These are phyloP conservation scores for Acanthochlamys bracteata DNA, from an alignment of 106 monocot genomes.

Conservation along the genomic window DNA sequence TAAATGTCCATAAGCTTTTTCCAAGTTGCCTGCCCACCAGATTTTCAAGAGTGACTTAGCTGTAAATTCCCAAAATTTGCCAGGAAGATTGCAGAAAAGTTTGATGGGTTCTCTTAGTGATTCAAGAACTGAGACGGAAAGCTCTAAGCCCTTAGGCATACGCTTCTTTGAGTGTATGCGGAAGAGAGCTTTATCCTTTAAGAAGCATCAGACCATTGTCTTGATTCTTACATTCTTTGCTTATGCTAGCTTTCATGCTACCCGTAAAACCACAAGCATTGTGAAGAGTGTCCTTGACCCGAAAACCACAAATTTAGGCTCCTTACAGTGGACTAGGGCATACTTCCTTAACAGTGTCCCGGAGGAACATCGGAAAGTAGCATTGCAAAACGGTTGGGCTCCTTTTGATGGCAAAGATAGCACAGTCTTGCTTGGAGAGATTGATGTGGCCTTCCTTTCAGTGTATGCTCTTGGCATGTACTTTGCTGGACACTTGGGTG, in stretches of 20 bases:
- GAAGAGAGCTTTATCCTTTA: slow-evolving; percentile 30
- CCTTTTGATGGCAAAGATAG: slow-evolving; percentile 60
- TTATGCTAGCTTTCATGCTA: slow-evolving; percentile 79
- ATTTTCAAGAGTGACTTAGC: too few species aligned
- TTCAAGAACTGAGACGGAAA: slow-evolving; percentile 1
- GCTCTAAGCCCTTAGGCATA: slow-evolving; percentile 43
- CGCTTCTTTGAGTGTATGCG: slow-evolving; percentile 30
- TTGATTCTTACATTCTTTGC: slow-evolving; percentile 63
- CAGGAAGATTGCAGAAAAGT: background rate
- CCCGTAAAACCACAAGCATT: slow-evolving; percentile 80
- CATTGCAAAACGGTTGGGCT: slow-evolving; percentile 53
- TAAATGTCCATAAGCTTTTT: too few species aligned
- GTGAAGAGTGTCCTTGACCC: slow-evolving; percentile 80
- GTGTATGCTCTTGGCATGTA: slow-evolving; percentile 89
- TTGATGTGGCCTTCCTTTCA: slow-evolving; percentile 81
- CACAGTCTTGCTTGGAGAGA: slow-evolving; percentile 68
- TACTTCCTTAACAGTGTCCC: slow-evolving; percentile 12
- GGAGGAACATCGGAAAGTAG: slow-evolving; percentile 4
- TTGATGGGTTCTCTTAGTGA: slow-evolving; percentile 28
- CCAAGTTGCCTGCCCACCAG: too few species aligned
- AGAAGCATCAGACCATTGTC: slow-evolving; percentile 59
- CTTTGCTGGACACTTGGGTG: slow-evolving; percentile 84
- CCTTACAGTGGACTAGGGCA: slow-evolving; percentile 16
- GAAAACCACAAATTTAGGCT: slow-evolving; percentile 20
- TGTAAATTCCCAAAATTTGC: background rate